phyloP scores from a whole-genome alignment of 768 basidiomycete genomes.

The Mycena vulgaris region DNA sequence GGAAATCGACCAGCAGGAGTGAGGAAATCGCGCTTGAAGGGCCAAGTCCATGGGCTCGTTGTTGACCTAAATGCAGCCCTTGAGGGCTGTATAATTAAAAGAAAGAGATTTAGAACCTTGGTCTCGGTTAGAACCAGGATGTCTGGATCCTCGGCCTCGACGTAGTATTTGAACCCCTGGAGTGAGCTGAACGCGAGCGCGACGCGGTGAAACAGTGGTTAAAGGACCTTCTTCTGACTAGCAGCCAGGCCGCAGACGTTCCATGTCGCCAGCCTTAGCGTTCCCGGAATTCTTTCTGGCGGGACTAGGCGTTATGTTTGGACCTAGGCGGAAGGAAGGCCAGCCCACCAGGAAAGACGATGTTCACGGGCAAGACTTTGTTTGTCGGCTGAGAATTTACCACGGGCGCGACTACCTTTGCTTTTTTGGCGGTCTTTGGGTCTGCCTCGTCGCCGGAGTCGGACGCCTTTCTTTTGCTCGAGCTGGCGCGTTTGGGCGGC shows the following conservation, averaged over 20 bases:
- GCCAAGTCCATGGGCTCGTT: slow-evolving; percentile 73
- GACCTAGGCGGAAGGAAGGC: background rate
- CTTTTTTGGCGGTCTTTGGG: slow-evolving; percentile 38
- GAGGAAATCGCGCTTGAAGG: slow-evolving; percentile 72
- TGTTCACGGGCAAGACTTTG: slow-evolving; percentile 75
- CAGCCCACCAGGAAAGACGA: slow-evolving; percentile 65
- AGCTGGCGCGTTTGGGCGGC: slow-evolving; percentile 41
- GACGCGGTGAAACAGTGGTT: background rate
- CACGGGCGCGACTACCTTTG: slow-evolving; percentile 32
- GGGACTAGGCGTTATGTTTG: background rate
- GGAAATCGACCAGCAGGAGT: slow-evolving; percentile 84
- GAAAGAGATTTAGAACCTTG: slow-evolving; percentile 65
- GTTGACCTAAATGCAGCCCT: slow-evolving; percentile 70
- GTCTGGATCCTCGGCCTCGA: slow-evolving; percentile 91
- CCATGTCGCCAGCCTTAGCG: slow-evolving; percentile 77
- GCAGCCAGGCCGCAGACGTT: slow-evolving; percentile 86
- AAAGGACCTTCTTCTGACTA: slow-evolving; percentile 80
- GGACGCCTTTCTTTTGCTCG: slow-evolving; percentile 35
- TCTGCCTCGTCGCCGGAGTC: slow-evolving; percentile 20
- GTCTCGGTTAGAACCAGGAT: slow-evolving; percentile 90
- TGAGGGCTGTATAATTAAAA: background rate
- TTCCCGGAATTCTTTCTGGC: slow-evolving; percentile 53
- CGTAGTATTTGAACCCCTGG: slow-evolving; percentile 86
- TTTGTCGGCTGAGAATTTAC: slow-evolving; percentile 78
- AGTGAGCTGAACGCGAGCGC: background rate